Base-by-base conservation (phyloP, 768 basidiomycete genomes). In the Hygrocybe punicea region DNA sequence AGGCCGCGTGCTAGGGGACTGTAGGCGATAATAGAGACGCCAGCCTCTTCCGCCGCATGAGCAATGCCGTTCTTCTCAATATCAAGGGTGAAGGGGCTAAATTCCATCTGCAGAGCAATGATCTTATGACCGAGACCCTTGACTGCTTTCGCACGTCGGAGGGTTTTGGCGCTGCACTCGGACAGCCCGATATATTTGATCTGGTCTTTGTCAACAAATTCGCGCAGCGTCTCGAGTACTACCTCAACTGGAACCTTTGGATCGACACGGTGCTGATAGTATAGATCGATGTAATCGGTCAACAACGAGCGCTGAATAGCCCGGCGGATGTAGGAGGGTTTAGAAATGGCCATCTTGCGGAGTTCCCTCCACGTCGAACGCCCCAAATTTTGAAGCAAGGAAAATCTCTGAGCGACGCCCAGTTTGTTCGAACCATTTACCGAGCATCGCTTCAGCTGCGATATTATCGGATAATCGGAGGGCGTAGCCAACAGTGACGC, bases 311-410 rank as follows among this genome's bases (percentile, higher is more conserved):
- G 29, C 29, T 29, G 29, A 29, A 29, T 29, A 29, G 29, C 29
- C 29, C 29, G 29, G 29, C 29, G 4, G 29, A 29, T 29, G 29
- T 67, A 13, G 19, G 72, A 63, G 4, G 69, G 62, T 29, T 29
- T 29, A 29, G 29, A 29, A 29, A 29, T 29, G 29, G 29, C 29
- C 29, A 29, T 29, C 29, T 29, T 29, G 29, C 29, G 29, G 29
- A 29, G 4, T 29, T 29, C 29, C 29, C 29, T 29, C 29, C 29
- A 29, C 29, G 29, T 29, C 29, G 29, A 29, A 29, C 29, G 29
- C 29, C 13, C 80, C 80, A 46, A 80, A 81, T 65, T 84, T 84
- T 24, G 81, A 82, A 4, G 80, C 81, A 10, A 84, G 73, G 68
- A 83, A 84, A 17, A 83, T 81, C 13, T 80, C 69, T 52, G 61